Conservation (phyloP, 2,329 filamentous ascomycete genomes). For the Botrytis elliptica region DNA sequence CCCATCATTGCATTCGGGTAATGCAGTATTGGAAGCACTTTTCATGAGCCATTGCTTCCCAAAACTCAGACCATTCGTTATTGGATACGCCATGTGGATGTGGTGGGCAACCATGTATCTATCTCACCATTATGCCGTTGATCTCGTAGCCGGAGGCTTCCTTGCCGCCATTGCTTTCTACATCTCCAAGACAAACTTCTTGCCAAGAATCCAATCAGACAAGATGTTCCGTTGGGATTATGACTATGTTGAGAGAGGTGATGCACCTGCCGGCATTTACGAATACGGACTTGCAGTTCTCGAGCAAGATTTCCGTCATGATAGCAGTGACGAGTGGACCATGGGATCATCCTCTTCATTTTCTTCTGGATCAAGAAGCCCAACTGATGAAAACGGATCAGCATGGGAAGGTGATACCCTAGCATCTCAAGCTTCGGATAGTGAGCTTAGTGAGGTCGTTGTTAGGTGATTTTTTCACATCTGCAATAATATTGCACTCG, state of each 20-base stretch:
- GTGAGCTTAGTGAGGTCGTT: slow-evolving; percentile 37
- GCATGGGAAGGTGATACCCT: slow-evolving; percentile 58
- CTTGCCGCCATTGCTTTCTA: slow-evolving; percentile 79
- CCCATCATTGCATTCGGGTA: slow-evolving; percentile 86
- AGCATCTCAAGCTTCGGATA: slow-evolving; percentile 39
- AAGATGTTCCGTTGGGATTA: slow-evolving; percentile 94
- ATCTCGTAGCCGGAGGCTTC: slow-evolving; percentile 82
- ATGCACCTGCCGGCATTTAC: slow-evolving; percentile 55
- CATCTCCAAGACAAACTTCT: slow-evolving; percentile 73
- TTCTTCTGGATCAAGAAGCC: slow-evolving; percentile 39
- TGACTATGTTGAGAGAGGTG: slow-evolving; percentile 85
- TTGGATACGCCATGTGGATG: slow-evolving; percentile 85
- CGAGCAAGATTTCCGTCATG: slow-evolving; percentile 34
- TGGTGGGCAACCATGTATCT: slow-evolving; percentile 99
- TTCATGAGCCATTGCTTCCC: slow-evolving; percentile 95
- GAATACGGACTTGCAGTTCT: slow-evolving; percentile 48
- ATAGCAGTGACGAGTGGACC: slow-evolving; percentile 84
- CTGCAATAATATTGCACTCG: slow-evolving; percentile 14
- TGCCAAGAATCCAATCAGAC: slow-evolving; percentile 78
- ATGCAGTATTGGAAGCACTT: slow-evolving; percentile 82
- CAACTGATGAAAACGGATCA: slow-evolving; percentile 55
- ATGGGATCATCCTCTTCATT: slow-evolving; percentile 71
- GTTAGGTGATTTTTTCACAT: slow-evolving; percentile 28
- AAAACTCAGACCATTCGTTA: slow-evolving; percentile 73
- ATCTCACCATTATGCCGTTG: slow-evolving; percentile 94